Base-by-base conservation (phyloP, 2,329 filamentous ascomycete species). In the Fusarium temperatum region DNA sequence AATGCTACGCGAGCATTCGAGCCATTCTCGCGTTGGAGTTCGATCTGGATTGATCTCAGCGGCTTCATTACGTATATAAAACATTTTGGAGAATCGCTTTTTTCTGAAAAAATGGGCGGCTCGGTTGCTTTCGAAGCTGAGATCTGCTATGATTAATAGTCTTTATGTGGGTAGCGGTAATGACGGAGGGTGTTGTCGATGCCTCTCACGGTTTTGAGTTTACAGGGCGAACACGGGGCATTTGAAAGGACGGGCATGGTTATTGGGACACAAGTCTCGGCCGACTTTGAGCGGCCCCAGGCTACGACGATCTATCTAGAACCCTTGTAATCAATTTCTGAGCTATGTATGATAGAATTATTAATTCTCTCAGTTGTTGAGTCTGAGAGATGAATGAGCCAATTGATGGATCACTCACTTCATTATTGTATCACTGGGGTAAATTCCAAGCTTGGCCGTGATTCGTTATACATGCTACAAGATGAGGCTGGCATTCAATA, bases 321-420 rank as follows among this genome's bases (percentile, higher is more conserved):
- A 78, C 77, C 75, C 77, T 78, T 78, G 73, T 78, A 78, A 78
- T 78, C 74, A 77, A 74, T 75, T 78, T 78, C 74, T 77, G 70
- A 70, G 69, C 62, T 78, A 74, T 76, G 77, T 78, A 78, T 78
- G 77, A 78, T 78, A 78, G 73, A 76, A 75, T 64, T 68, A 61
- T 72, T 69, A 38, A 68, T 70, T 63, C 57, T 35, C 60, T 69
- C 62, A 56, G 54, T 58, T 41, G 26, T 61, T 51, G 42, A 63
- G 35, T 60, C 64, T 64, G 55, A 50, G 50, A 54, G 59, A 67
- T 66, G 60, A 70, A 73, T 74, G 61, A 75, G 60, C 55, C 69
- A 66, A 76, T 73, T 75, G 58, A 62, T 72, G 72, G 56, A 75
- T 50, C 62, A 69, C 47, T 35, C 26, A 36, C 38, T 48, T 48